These are phyloP conservation scores for Voacanga thouarsii DNA, from an alignment of 257 asterid genomes.

Conservation along the genomic window DNA sequence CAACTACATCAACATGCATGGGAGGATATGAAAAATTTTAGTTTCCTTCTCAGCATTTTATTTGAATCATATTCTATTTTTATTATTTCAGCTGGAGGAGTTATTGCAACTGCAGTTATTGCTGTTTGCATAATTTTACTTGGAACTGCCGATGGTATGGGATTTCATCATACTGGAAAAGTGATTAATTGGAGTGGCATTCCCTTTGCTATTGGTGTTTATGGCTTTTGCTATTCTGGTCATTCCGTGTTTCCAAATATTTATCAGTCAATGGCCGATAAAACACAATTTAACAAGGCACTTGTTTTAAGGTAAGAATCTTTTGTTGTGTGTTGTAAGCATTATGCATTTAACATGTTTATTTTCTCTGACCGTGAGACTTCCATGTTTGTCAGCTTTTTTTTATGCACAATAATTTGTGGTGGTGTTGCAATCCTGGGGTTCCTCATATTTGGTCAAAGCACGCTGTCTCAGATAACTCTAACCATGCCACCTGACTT, in stretches of 20 bases:
- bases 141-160: slow-evolving; percentile 46
- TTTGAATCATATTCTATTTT: neutral
- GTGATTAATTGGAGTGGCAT: slow-evolving; percentile 61
- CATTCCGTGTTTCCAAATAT: slow-evolving; percentile 87
- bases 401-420: slow-evolving; percentile 51
- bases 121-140: slow-evolving; percentile 49
- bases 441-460: slow-evolving; percentile 74
- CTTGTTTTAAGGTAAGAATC: slow-evolving; percentile 44
- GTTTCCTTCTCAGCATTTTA: neutral
- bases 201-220: slow-evolving; percentile 78
- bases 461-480: slow-evolving; percentile 68
- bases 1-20: neutral
- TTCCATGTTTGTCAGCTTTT: slow-evolving; percentile 46
- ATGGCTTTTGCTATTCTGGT: slow-evolving; percentile 80
- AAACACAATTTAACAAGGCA: slow-evolving; percentile 67
- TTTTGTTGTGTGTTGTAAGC: neutral
- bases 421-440: slow-evolving; percentile 73
- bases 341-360: neutral
- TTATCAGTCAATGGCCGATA: slow-evolving; percentile 92
- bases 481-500: slow-evolving; percentile 58
- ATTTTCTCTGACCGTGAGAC: neutral
- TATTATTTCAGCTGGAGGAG: slow-evolving; percentile 64
- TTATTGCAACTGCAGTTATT: slow-evolving; percentile 53
- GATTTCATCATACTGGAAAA: slow-evolving; percentile 45
- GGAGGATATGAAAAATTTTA: no score